Evolutionary conservation across 768 basidiomycete genomes (phyloP), one percentile per base, ranked within the genome.

Genomic region (Sporobolomyces phaffii): DNA sequence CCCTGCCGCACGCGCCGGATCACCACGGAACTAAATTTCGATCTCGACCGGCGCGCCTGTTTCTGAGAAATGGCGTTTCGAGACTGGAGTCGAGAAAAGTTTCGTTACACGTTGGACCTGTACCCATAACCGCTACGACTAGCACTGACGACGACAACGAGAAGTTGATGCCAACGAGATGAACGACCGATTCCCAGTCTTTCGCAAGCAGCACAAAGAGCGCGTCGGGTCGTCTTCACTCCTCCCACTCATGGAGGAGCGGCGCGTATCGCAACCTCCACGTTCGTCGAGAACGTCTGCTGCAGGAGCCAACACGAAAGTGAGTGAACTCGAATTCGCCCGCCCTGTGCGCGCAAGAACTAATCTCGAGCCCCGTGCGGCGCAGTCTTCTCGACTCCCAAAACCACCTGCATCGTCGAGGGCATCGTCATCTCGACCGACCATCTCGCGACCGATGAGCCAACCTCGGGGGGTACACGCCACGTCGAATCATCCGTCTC

Each of bases 161-260:
- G 48, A 29, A 8, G 5, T 22, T 10, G 17, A 26, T 22, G 9
- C 11, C 18, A 20, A 4, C 14, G 6, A 11, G 29, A 58, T 58
- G 56, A 58, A 58, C 56, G 56, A 58, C 22, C 24, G 56, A 24
- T 58, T 58, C 43, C 56, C 56, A 5, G 43, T 58, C 28, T 58
- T 58, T 34, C 43, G 41, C 28, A 58, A 58, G 43, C n/a, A n/a
- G n/a, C 26, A 47, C 56, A 45, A 45, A 26, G 29, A 44, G 2
- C 56, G 43, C 18, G 41, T 34, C 2, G 11, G 43, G 4, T 31
- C 43, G 10, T 58, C 56, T 24, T 44, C 56, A 7, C 31, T 58
- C 28, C 29, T 58, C 22, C 56, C 56, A 17, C 31, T 33, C 28
- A 58, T 58, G 56, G n/a, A 58, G 43, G 56, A 58, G n/a, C 56